These are phyloP conservation scores for Ampelocalamus luodianensis DNA, from an alignment of 176 grass and related monocot genomes.

Conservation along the genomic window DNA sequence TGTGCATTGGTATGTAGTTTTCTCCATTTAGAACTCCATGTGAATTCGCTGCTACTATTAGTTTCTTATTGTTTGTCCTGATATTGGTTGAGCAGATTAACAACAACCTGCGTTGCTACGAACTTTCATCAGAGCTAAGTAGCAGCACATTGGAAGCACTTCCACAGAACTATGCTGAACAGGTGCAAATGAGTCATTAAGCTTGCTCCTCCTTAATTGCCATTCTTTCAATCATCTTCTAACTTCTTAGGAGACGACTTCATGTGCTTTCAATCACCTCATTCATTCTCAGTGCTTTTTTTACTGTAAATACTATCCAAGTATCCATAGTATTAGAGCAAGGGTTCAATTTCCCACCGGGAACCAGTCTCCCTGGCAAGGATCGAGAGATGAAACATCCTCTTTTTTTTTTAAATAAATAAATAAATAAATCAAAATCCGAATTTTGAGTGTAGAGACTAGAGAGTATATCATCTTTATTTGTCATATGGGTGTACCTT, in stretches of 20 bases:
- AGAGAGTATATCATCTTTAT: neutral
- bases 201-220: neutral
- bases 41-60: conserved; percentile 17
- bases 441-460: neutral
- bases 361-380: conserved; percentile 15
- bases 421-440: neutral
- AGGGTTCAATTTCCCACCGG: conserved; percentile 23
- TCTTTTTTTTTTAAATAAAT: neutral
- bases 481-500: neutral
- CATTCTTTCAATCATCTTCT: conserved; percentile 29
- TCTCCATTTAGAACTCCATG: conserved; percentile 21
- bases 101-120: conserved; percentile 89
- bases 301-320: conserved; percentile 3
- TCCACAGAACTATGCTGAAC: conserved; percentile 92
- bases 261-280: conserved; percentile 13
- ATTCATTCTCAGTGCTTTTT: neutral
- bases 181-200: conserved; percentile 55
- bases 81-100: conserved; percentile 74
- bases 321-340: neutral
- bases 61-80: conserved; percentile 43
- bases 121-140: conserved; percentile 91
- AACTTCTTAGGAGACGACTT: conserved; percentile 28
- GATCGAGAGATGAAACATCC: neutral
- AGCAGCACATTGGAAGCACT: conserved; percentile 89
- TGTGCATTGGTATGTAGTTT: conserved; percentile 83